Conservation (phyloP, 2,329 filamentous ascomycete species). For the Cladobotryum mycophilum region DNA sequence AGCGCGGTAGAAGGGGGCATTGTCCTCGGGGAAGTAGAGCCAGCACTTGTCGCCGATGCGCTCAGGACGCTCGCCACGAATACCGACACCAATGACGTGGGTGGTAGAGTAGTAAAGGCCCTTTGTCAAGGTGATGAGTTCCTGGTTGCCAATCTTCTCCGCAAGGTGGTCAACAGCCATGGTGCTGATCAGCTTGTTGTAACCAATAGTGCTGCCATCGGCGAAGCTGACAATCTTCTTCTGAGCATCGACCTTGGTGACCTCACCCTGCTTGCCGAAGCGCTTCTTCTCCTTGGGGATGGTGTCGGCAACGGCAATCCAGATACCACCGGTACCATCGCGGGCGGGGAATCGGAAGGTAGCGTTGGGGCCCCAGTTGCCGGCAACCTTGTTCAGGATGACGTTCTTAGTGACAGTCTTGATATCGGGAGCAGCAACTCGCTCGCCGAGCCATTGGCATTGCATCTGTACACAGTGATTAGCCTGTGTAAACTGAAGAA, state of each 20-base stretch:
- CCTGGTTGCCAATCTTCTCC: slow-evolving; percentile 79
- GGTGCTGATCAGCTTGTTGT: slow-evolving; percentile 88
- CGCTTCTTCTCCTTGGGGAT: slow-evolving; percentile 86
- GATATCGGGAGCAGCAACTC: slow-evolving; percentile 92
- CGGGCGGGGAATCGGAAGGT: slow-evolving; percentile 97
- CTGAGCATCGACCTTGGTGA: slow-evolving; percentile 79
- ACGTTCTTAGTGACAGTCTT: slow-evolving; percentile 92
- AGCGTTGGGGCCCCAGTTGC: slow-evolving; percentile 96
- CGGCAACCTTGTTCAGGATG: slow-evolving; percentile 90
- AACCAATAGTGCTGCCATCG: slow-evolving; percentile 82
- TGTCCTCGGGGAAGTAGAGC: slow-evolving; percentile 98
- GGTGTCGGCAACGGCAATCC: slow-evolving; percentile 93
- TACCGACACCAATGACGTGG: slow-evolving; percentile 92
- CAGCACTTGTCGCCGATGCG: slow-evolving; percentile 99
- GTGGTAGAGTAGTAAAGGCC: slow-evolving; percentile 94
- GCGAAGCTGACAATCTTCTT: slow-evolving; percentile 75
- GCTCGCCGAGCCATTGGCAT: slow-evolving; percentile 97
- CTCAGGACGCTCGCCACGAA: slow-evolving; percentile 85
- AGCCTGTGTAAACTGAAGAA: not conserved
- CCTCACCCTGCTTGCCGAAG: slow-evolving; percentile 78
- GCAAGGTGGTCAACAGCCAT: slow-evolving; percentile 91
- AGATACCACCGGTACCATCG: slow-evolving; percentile 96
- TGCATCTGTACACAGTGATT: slow-evolving; percentile 65
- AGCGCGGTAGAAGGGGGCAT: slow-evolving; percentile 98
- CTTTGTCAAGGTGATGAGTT: slow-evolving; percentile 78